Evolutionary conservation across 2,329 filamentous ascomycete genomes (phyloP).

Genomic region (Penicillium sp.): DNA sequence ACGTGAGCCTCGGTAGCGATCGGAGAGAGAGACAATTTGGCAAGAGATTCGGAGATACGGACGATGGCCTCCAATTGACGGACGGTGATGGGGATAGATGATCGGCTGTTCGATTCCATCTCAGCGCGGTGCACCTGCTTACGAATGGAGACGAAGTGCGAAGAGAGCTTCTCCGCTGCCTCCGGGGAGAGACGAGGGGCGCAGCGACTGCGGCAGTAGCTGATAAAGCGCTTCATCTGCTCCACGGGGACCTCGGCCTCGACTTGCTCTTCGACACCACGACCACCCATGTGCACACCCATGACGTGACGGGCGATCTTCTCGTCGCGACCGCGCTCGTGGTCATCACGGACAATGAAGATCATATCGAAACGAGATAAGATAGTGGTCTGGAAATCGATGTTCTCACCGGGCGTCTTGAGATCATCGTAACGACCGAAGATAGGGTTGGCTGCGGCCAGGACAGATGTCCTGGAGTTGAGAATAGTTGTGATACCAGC

Average conservation of each 20-base stretch:
- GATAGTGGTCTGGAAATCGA: slow-evolving; percentile 98
- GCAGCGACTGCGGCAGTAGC: slow-evolving; percentile 93
- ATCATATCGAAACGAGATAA: slow-evolving; percentile 99
- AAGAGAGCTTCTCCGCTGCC: slow-evolving; percentile 93
- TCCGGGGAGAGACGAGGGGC: slow-evolving; percentile 87
- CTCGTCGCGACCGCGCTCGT: slow-evolving; percentile 86
- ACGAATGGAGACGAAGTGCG: slow-evolving; percentile 94
- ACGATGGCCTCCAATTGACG: slow-evolving; percentile 96
- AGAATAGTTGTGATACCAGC: slow-evolving; percentile 98
- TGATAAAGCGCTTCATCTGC: slow-evolving; percentile 96
- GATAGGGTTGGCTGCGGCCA: slow-evolving; percentile 95
- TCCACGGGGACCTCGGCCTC: slow-evolving; percentile 91
- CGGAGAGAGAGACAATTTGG: slow-evolving; percentile 83
- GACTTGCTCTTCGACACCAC: slow-evolving; percentile 75
- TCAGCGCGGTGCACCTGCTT: slow-evolving; percentile 91
- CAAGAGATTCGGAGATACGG: slow-evolving; percentile 92
- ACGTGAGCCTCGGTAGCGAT: slow-evolving; percentile 90
- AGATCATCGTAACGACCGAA: slow-evolving; percentile 98
- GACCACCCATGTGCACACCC: slow-evolving; percentile 91
- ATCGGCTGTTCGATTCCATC: slow-evolving; percentile 83
- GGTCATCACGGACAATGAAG: slow-evolving; percentile 96
- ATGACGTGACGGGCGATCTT: slow-evolving; percentile 96
- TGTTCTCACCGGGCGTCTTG: slow-evolving; percentile 96
- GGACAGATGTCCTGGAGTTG: slow-evolving; percentile 90
- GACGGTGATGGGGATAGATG: slow-evolving; percentile 94